Evolutionary conservation across 2,329 filamentous ascomycete species (phyloP).

Genomic region (Aspergillus transmontanensis): DNA sequence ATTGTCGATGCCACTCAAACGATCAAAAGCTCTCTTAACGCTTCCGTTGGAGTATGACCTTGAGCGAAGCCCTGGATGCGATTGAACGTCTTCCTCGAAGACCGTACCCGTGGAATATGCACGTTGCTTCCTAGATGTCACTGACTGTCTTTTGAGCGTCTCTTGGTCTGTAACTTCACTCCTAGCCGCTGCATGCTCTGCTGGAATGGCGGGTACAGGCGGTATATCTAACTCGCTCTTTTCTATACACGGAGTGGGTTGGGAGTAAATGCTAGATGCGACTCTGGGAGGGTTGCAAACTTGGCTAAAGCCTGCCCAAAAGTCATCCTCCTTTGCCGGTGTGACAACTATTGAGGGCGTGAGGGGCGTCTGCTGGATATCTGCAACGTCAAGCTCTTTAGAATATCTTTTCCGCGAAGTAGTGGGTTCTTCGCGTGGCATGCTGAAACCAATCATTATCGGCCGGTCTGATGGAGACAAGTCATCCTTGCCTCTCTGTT

Average conservation of each 20-base stretch:
- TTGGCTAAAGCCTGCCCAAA: slow-evolving; percentile 35
- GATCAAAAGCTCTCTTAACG: slow-evolving; percentile 31
- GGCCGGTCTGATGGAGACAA: slow-evolving; percentile 49
- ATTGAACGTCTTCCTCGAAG: slow-evolving; percentile 38
- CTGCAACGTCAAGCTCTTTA: slow-evolving; percentile 31
- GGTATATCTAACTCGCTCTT: slow-evolving; percentile 33
- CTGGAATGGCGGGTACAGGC: slow-evolving; percentile 46
- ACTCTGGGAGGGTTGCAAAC: slow-evolving; percentile 33
- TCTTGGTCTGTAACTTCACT: slow-evolving; percentile 17
- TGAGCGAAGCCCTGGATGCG: slow-evolving; percentile 12
- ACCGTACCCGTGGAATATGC: slow-evolving; percentile 39
- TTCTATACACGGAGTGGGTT: slow-evolving; percentile 36
- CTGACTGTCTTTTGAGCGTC: slow-evolving; percentile 19
- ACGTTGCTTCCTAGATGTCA: slow-evolving; percentile 28
- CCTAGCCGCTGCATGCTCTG: slow-evolving; percentile 26
- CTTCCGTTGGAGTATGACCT: slow-evolving; percentile 34
- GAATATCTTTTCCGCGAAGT: slow-evolving; percentile 20
- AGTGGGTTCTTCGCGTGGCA: slow-evolving; percentile 39
- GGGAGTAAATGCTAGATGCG: slow-evolving; percentile 49
- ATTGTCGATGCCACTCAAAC: slow-evolving; percentile 24
- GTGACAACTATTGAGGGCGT: slow-evolving; percentile 52
- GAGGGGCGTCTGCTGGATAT: slow-evolving; percentile 38
- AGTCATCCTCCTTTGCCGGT: slow-evolving; percentile 43
- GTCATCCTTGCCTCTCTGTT: slow-evolving; percentile 32
- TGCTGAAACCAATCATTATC: slow-evolving; percentile 49